Conservation (phyloP, 2,329 filamentous ascomycete species). For the Paecilomyces sp. region DNA sequence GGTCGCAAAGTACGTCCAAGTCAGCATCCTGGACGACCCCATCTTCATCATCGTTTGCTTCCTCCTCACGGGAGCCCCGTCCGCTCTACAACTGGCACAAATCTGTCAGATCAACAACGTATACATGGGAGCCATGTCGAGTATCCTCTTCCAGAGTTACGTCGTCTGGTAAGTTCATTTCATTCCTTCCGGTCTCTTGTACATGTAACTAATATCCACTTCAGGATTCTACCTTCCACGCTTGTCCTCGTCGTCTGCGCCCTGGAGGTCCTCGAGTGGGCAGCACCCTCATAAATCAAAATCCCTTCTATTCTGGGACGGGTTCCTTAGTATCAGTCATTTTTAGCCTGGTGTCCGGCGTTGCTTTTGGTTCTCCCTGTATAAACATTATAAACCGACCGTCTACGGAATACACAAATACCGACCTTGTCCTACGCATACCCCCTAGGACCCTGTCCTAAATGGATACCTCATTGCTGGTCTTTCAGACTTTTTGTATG, state of each 20-base stretch:
- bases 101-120: slow-evolving; percentile 98
- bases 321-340: background rate
- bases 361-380: background rate
- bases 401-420: background rate
- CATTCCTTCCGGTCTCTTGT: background rate
- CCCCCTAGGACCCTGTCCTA: background rate
- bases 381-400: background rate
- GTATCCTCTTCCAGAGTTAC: slow-evolving; percentile 90
- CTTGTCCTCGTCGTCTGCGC: slow-evolving; percentile 84
- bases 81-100: slow-evolving; percentile 87
- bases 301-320: background rate
- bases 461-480: background rate
- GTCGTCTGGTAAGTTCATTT: slow-evolving; percentile 68
- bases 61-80: slow-evolving; percentile 87
- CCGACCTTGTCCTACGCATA: slow-evolving; percentile 4
- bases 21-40: slow-evolving; percentile 93
- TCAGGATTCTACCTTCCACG: slow-evolving; percentile 86
- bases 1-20: slow-evolving; percentile 79
- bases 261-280: slow-evolving; percentile 89
- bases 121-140: slow-evolving; percentile 90
- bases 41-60: slow-evolving; percentile 99
- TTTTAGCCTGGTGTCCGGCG: background rate
- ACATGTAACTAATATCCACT: slow-evolving; percentile 9
- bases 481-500: background rate
- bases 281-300: slow-evolving; percentile 26